phyloP scores from a whole-genome alignment of 1,284 basidiomycete genomes.

The Coniferiporia sulphurascens region DNA sequence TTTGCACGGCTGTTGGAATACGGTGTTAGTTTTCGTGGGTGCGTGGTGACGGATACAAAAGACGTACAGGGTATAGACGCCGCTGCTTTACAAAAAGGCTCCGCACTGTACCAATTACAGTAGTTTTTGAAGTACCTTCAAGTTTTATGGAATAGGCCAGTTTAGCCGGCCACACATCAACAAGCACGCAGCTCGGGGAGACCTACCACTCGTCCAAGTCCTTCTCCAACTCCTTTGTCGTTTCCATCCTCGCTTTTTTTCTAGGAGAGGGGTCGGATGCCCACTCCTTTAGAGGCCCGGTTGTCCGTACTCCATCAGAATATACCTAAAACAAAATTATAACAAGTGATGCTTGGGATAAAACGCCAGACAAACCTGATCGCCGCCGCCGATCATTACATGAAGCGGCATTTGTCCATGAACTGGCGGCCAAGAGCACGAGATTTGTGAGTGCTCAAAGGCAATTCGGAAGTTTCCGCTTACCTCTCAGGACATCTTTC shows the following conservation, averaged over 20 bases:
- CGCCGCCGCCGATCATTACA: conserved; percentile 37
- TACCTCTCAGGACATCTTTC: conserved; percentile 22
- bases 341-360: background rate
- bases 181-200: background rate
- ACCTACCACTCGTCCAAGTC: conserved; percentile 21
- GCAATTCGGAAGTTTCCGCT: background rate
- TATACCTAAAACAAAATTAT: conserved; percentile 18
- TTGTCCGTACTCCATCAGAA: conserved; percentile 21
- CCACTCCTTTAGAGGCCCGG: conserved; percentile 19
- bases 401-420: conserved; percentile 37
- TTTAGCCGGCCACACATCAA: background rate
- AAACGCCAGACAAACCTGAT: conserved; percentile 20
- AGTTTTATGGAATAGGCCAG: background rate
- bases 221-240: conserved; percentile 10
- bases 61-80: conserved; percentile 19
- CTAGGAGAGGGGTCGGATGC: conserved; percentile 11
- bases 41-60: background rate
- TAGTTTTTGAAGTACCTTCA: conserved; percentile 22
- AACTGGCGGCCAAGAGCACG: conserved; percentile 2
- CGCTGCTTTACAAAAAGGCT: conserved; percentile 15
- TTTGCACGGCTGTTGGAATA: conserved; percentile 26
- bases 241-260: conserved; percentile 15
- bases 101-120: conserved; percentile 15
- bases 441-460: background rate
- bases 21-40: background rate